Evolutionary conservation across 2,329 filamentous ascomycete genomes (phyloP).

Genomic region (Helotiales sp.): DNA sequence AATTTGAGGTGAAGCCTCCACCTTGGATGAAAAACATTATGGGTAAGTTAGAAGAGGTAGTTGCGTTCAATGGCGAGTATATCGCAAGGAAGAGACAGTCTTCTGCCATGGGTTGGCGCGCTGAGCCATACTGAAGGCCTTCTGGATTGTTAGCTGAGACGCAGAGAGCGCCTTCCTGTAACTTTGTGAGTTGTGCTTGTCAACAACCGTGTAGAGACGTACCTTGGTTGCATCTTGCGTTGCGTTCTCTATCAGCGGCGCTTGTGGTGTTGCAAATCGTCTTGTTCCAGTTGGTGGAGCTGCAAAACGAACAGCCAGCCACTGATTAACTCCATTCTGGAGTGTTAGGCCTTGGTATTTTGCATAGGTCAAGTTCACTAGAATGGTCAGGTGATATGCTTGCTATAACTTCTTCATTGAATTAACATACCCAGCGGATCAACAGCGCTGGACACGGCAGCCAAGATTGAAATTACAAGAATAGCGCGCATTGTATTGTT

Average conservation of each 20-base stretch:
- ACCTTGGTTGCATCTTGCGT: slow-evolving; percentile 9
- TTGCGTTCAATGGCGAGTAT: slow-evolving; percentile 53
- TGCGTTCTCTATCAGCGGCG: neutral
- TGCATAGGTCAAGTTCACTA: neutral
- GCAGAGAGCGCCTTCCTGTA: neutral
- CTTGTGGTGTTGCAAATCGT: slow-evolving; percentile 3
- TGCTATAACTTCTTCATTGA: neutral
- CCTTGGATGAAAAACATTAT: slow-evolving; percentile 61
- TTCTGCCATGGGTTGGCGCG: slow-evolving; percentile 42
- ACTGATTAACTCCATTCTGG: slow-evolving; percentile 8
- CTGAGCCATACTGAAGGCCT: neutral
- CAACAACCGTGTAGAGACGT: neutral
- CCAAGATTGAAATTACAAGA: neutral
- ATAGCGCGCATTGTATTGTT: neutral
- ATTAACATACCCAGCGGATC: neutral
- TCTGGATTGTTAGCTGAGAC: slow-evolving; percentile 4
- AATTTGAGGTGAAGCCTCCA: slow-evolving; percentile 55
- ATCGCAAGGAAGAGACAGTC: slow-evolving; percentile 69
- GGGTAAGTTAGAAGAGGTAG: slow-evolving; percentile 46
- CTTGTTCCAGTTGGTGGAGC: slow-evolving; percentile 2
- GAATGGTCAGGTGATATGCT: neutral
- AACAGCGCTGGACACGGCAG: neutral
- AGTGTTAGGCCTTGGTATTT: slow-evolving; percentile 7
- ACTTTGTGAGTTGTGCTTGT: neutral
- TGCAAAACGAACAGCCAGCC: slow-evolving; percentile 1